Evolutionary conservation across 1,139 yeast species (phyloP), one percentile per base, ranked within the genome.

Genomic region (Debaryomyces nepalensis): DNA sequence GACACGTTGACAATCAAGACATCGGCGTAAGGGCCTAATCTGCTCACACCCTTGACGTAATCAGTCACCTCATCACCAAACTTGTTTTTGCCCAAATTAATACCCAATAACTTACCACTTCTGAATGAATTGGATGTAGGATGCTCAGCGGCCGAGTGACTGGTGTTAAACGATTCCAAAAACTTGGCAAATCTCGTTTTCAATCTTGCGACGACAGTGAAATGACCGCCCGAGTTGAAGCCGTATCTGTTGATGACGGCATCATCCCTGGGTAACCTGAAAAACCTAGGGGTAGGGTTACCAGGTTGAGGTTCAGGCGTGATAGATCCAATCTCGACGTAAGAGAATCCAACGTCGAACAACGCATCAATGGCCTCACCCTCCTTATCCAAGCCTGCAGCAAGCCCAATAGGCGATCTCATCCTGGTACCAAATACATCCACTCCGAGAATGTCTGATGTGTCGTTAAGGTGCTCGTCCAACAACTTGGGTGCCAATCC

Each of bases 171-270:
- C 42, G 37, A 37, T 18, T 49, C 42, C 43, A 73, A 51, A 29
- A 68, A 70, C 41, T 65, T 68, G 35, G 70, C 69, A 44, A 85
- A 75, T 52, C 98, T 78, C 39, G 77, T 57, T 50, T 82, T 77
- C 52, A 91, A 73, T 16, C 82, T 75, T 2, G 82, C 81, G 45
- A 84, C 68, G 21, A 90, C 96, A 26, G 69, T 76, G 54, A 81
- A 79, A 59, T 91, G 97, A 26, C 99, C 99, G 38, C 80, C 77
- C 3, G 97, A 89, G 59, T 93, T 91, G 75, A 93, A 91, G 0
- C 99, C 99, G 58, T 91, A 91, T 48, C 98, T 75, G 66, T 91
- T 91, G 53, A 91, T 89, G 33, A 90, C 96, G 2, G 97, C 97
- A 42, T 81, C 85, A 61, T 93, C 98, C 49, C 80, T 72, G 7